Conservation (phyloP, 176 grass and related monocot species). For the Ensete ventricosum region DNA sequence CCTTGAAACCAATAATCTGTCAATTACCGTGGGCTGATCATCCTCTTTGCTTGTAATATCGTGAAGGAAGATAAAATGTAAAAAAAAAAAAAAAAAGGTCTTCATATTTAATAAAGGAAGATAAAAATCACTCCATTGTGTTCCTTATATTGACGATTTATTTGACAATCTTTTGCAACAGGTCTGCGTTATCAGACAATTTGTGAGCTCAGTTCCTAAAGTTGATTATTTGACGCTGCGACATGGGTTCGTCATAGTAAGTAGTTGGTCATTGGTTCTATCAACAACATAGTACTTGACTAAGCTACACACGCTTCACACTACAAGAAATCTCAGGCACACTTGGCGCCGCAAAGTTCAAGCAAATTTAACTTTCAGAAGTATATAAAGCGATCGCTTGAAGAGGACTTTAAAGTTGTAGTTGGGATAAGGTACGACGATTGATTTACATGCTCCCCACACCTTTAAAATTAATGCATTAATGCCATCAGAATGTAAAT, state of each 20-base stretch:
- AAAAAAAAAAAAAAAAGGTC: neutral
- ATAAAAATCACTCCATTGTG: neutral
- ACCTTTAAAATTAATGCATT: neutral
- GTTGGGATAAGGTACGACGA: conserved; percentile 12
- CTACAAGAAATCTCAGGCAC: conserved; percentile 9
- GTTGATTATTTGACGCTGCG: conserved; percentile 12
- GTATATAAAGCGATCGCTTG: conserved; percentile 16
- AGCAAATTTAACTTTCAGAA: conserved; percentile 20
- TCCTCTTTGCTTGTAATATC: too few relatives aligned
- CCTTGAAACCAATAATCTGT: too few relatives aligned
- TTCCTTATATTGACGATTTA: neutral
- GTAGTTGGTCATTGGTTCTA: neutral
- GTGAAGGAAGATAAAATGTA: too few relatives aligned
- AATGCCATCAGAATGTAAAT: neutral
- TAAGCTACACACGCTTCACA: neutral
- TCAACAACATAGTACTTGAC: neutral
- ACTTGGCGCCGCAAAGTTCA: conserved; percentile 15
- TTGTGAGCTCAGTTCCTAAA: conserved; percentile 9
- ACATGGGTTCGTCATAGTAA: conserved; percentile 18
- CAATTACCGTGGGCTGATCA: too few relatives aligned
- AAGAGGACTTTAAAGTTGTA: conserved; percentile 20
- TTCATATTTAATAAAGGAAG: neutral
- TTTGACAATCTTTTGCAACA: neutral
- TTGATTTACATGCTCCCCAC: neutral
- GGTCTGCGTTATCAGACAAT: conserved; percentile 20